These are phyloP conservation scores for Ceratocystiopsis minuta DNA, from an alignment of 2,329 filamentous ascomycete genomes.

Conservation along the genomic window DNA sequence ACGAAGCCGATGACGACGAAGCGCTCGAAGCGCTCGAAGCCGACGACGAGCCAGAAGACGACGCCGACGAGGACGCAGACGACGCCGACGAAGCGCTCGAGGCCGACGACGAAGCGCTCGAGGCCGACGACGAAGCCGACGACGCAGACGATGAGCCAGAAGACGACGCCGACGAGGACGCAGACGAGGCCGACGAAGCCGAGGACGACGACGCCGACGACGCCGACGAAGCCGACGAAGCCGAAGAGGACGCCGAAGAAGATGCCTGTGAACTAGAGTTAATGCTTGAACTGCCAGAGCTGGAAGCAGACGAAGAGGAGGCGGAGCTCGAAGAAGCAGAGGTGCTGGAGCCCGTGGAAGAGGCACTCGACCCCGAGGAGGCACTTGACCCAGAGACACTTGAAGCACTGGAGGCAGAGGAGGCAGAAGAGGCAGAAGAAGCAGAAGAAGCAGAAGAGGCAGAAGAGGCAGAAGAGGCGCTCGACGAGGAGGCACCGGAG, in stretches of 20 bases:
- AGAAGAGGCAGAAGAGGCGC: neutral
- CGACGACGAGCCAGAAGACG: conserved; percentile 1
- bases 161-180: neutral
- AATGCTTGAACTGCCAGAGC: neutral
- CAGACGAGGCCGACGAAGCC: neutral
- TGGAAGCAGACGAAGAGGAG: neutral
- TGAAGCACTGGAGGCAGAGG: neutral
- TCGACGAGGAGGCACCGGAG: neutral
- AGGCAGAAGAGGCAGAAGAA: neutral
- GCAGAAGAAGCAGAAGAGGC: too few relatives aligned
- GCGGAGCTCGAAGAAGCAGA: neutral
- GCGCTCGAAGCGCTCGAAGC: too few relatives aligned
- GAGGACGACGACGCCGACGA: neutral
- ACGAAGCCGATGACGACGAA: neutral
- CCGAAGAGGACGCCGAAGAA: neutral
- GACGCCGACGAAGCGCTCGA: neutral
- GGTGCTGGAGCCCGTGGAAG: neutral
- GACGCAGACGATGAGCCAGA: neutral
- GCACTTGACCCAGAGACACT: neutral
- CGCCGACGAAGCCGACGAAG: neutral
- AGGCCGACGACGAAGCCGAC: neutral
- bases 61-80: neutral
- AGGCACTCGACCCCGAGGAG: neutral
- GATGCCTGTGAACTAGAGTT: neutral
- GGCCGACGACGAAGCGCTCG: neutral